Percentiles rank a stretch among this genome's conserved stretches.
Conservation (phyloP, 2,329 filamentous ascomycete genomes). For the Ascochyta viciae-villosae region DNA sequence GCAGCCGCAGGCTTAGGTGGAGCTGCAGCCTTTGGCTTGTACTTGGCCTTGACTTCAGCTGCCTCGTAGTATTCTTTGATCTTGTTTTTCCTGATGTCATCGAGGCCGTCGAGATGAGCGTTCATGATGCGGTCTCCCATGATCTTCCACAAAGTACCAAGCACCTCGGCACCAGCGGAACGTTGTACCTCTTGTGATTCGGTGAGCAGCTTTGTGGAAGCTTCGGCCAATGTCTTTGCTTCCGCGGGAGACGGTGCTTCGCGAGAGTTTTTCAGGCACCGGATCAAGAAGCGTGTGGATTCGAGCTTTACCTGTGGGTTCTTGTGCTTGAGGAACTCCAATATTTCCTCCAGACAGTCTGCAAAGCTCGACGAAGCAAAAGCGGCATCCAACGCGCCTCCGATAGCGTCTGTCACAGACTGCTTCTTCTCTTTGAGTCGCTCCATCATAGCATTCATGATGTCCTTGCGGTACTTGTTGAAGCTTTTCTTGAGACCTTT, state of each 20-base stretch:
- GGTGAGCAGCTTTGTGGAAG: constrained; percentile 84
- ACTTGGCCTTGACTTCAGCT: constrained; percentile 86
- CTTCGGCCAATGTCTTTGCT: constrained; percentile 84
- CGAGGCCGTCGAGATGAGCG: constrained; percentile 85
- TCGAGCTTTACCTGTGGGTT: constrained; percentile 98
- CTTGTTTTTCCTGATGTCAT: constrained; percentile 94
- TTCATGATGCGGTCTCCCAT: constrained; percentile 97
- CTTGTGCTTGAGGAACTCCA: constrained; percentile 86
- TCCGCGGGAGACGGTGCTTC: constrained; percentile 86
- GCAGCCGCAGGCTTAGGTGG: constrained; percentile 63
- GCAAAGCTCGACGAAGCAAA: constrained; percentile 72
- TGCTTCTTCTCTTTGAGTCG: constrained; percentile 97
- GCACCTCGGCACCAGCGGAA: constrained; percentile 86
- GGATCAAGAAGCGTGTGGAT: constrained; percentile 89
- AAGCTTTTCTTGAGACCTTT: constrained; percentile 83
- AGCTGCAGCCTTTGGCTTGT: constrained; percentile 81
- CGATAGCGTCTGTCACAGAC: constrained; percentile 84
- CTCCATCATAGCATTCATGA: constrained; percentile 92
- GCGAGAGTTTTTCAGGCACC: constrained; percentile 81
- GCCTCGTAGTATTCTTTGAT: constrained; percentile 90
- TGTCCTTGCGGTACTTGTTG: constrained; percentile 76
- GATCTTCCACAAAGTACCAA: constrained; percentile 98
- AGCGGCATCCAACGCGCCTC: constrained; percentile 78
- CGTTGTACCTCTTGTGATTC: constrained; percentile 87
- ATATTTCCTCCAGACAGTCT: constrained; percentile 90